Percentiles rank a stretch among this genome's conserved stretches.
These are phyloP conservation scores for Curvularia lunata DNA, from an alignment of 2,329 filamentous ascomycete genomes.

Conservation along the genomic window DNA sequence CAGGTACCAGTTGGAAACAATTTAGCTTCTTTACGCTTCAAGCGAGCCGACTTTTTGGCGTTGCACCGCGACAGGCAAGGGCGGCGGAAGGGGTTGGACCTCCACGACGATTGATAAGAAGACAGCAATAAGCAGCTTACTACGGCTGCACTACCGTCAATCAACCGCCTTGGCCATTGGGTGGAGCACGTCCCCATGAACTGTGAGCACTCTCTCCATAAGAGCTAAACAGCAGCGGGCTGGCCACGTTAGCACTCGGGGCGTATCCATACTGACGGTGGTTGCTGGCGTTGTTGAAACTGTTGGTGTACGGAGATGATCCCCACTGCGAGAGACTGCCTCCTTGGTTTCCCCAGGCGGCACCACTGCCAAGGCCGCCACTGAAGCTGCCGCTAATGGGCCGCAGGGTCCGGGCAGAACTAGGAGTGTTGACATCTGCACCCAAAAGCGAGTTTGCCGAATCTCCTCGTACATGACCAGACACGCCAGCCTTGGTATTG, in stretches of 20 bases:
- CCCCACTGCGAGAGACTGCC: constrained; percentile 34
- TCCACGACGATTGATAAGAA: constrained; percentile 13
- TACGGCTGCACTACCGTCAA: constrained; percentile 21
- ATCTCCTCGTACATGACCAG: constrained; percentile 53
- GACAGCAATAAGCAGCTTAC: constrained; percentile 18
- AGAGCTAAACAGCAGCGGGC: constrained; percentile 52
- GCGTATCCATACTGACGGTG: constrained; percentile 23
- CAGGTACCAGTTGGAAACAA: not conserved
- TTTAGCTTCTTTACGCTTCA: not conserved
- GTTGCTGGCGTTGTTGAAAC: constrained; percentile 19
- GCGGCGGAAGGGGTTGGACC: not conserved
- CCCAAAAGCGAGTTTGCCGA: constrained; percentile 53
- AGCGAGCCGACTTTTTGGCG: constrained; percentile 1
- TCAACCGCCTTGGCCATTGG: constrained; percentile 50
- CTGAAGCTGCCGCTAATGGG: constrained; percentile 38
- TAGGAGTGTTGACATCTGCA: constrained; percentile 29
- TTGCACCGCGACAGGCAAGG: constrained; percentile 6
- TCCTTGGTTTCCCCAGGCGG: constrained; percentile 41
- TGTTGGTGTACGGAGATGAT: constrained; percentile 31
- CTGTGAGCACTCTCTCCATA: constrained; percentile 42
- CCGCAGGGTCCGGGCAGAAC: constrained; percentile 22
- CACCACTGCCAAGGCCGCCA: constrained; percentile 34
- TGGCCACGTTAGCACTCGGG: constrained; percentile 44
- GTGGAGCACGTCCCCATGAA: constrained; percentile 45
- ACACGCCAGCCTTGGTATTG: constrained; percentile 39